Evolutionary conservation across 805 yeast species (phyloP), one percentile per base, ranked within the genome.

Genomic region (Ascoidea rubescens): DNA sequence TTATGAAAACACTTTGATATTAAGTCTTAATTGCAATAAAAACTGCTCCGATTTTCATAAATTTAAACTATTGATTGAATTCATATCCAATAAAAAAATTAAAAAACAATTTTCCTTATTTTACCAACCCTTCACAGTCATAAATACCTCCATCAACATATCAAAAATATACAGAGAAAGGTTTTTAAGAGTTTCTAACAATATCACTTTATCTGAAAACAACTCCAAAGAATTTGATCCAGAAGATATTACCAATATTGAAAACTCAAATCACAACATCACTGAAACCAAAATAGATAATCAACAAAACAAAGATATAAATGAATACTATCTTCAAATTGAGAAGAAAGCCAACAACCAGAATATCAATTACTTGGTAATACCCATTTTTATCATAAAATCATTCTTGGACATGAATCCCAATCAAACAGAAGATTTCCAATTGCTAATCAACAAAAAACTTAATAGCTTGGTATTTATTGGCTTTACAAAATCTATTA

Each of bases 401-500:
- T 37, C 43, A 8, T 37, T 37, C 14, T 37, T 37, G 4, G 43
- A 37, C 43, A 10, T 14, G 43, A 37, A 37, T 37, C 43, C 43
- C 8, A 37, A 37, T 37, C 43, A 37, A 37, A 37, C 43, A 10
- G 43, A 37, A 37, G 43, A 37, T 37, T 37, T 37, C 4, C 43
- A 56, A 37, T 49, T 56, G 7, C 48, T 54, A 42, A 55, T 57
- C n/a, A 54, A 55, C n/a, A 57, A 53, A 47, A 51, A 46, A 42
- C 45, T 54, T 12, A 56, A 55, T 31, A 32, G 45, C 10, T 21
- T 53, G 12, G 4, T 37, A 10, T 37, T 37, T 1, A 37, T 37
- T 4, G 43, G 43, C 14, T 37, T 37, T 37, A 37, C 43, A 37
- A 37, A 37, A 37, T 37, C 43, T 10, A 37, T 37, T 10, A 37